Base-by-base conservation (phyloP, 176 grass and related monocot genomes). In the Leersia perrieri region DNA sequence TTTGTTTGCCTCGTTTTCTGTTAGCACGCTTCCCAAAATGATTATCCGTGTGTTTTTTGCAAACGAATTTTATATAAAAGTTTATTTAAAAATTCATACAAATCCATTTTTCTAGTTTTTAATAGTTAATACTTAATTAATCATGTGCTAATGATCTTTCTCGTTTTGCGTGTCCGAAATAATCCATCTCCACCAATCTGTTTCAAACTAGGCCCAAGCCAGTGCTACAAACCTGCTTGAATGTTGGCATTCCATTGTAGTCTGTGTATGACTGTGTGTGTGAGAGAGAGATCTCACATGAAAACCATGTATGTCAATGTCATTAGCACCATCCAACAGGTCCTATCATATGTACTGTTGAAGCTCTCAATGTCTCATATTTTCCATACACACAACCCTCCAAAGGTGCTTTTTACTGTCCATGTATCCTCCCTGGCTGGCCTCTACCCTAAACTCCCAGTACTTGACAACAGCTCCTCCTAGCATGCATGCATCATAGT, bases 381-480 rank as follows among this genome's bases (percentile, higher is more conserved):
- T 84, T 63, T 74, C 18, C 51, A 36, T 74, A 74, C 81, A 75
- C 22, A 62, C 5, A 76, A 12, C 40, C 41, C 60, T 66, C 70
- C 80, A 51, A 88, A 70, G 53, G 5, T 38, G 29, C 68, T 47
- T 49, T 84, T 62, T 78, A 76, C 34, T 33, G 45, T 23, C 40
- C 33, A 31, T 75, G 33, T 33, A 36, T 31, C 53, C 53, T 25
- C 53, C 53, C 53, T 58, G 53, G 53, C 53, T 58, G 53, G 53
- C 79, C 28, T 31, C 77, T 15, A 51, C 47, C 78, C 67, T 72
- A 73, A 90, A 83, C 77, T 82, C 66, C 39, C 70, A 86, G 74
- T 74, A 82, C 78, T 84, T 84, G 75, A 86, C 80, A 87, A 65
- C 51, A 88, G 35, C 84, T 82, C 33, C 66, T 77, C 83, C 53